A percentile compares a stretch with the other conserved stretches of the same genome.
phyloP scores from a whole-genome alignment of 1,284 basidiomycete species.

The Ustilago tritici region DNA sequence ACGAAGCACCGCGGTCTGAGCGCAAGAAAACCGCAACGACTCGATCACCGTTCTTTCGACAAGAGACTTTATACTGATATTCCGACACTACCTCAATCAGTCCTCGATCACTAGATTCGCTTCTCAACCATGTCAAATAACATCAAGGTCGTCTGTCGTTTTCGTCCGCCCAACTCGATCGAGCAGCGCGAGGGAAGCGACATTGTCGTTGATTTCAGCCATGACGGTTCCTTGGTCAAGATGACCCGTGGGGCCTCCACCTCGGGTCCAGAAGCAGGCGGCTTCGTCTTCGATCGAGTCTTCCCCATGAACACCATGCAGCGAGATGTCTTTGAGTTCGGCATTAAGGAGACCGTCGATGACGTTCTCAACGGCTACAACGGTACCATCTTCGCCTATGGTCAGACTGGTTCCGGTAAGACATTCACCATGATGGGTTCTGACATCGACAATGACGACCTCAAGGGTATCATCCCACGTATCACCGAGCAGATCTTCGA shows the following conservation, averaged over 20 bases:
- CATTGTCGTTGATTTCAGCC: constrained; percentile 88
- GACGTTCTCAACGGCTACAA: constrained; percentile 99
- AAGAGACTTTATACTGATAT: no score
- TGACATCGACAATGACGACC: constrained; percentile 84
- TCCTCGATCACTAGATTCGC: not conserved
- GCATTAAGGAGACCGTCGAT: constrained; percentile 83
- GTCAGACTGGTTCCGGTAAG: constrained; percentile 85
- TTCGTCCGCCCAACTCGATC: constrained; percentile 93
- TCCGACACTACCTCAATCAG: not conserved
- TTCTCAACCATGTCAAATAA: constrained; percentile 58
- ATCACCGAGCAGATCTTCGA: constrained; percentile 99
- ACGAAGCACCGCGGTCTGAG: not conserved
- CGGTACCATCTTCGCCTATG: constrained; percentile 89
- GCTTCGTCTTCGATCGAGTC: constrained; percentile 96
- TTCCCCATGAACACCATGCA: constrained; percentile 94
- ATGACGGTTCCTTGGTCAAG: constrained; percentile 83
- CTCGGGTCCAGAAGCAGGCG: constrained; percentile 75
- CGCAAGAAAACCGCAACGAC: not conserved
- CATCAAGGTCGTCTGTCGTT: constrained; percentile 71
- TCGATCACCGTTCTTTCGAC: not conserved
- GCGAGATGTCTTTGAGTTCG: constrained; percentile 96
- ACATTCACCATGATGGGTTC: constrained; percentile 76
- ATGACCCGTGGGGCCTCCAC: constrained; percentile 61
- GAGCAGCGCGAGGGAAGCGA: constrained; percentile 89
- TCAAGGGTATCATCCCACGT: constrained; percentile 94